Conservation (phyloP, 2,329 filamentous ascomycete species). For the Aureobasidium sp. region DNA sequence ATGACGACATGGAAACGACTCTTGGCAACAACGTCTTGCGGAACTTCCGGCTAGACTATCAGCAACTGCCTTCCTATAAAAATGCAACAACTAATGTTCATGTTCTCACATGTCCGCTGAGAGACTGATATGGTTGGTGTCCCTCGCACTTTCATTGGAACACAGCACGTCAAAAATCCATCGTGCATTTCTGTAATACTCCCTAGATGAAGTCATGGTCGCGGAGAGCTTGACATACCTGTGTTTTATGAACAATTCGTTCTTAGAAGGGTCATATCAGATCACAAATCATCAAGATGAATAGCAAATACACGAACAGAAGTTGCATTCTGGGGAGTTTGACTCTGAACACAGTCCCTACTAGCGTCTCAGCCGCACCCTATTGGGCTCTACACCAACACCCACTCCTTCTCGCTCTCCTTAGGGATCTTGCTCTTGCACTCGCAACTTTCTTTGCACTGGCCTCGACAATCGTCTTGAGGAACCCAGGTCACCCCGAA, state of each 20-base stretch:
- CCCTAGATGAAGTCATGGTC: not conserved
- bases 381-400: not conserved
- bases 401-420: not conserved
- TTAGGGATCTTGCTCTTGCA: not conserved
- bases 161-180: not conserved
- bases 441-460: not conserved
- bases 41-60: not conserved
- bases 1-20: conserved; percentile 6
- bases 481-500: not conserved
- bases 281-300: not conserved
- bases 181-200: not conserved
- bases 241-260: not conserved
- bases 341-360: no score
- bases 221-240: not conserved
- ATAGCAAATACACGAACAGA: not conserved
- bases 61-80: not conserved
- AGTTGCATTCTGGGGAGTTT: not conserved
- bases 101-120: no score
- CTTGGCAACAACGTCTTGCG: not conserved
- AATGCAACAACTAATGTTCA: not conserved
- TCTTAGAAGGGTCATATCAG: not conserved
- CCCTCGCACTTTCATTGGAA: not conserved
- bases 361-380: no score
- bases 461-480: not conserved
- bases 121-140: not conserved